Evolutionary conservation across 2,329 filamentous ascomycete genomes (phyloP).

Genomic region (Metarhizium anisopliae): DNA sequence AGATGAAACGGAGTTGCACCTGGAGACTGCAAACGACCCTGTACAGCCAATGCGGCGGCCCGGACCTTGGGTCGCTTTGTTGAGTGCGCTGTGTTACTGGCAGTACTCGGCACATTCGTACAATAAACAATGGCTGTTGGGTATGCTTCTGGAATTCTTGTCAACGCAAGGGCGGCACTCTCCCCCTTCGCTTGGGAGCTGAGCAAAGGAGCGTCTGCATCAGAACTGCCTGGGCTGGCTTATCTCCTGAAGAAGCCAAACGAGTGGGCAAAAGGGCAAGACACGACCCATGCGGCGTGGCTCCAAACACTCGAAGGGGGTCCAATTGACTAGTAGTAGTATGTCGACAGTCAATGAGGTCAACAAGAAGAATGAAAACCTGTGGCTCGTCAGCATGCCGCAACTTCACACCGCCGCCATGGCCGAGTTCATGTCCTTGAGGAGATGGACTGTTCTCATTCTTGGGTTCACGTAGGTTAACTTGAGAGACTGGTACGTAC

Average conservation of each 20-base stretch:
- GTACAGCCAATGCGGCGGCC: neutral
- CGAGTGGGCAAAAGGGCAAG: no score
- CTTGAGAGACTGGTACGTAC: neutral
- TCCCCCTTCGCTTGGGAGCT: no score
- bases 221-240: no score
- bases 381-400: neutral
- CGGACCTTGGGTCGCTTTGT: neutral
- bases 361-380: neutral
- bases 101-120: no score
- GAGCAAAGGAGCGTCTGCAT: no score
- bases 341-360: neutral
- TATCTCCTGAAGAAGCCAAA: no score
- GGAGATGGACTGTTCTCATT: neutral
- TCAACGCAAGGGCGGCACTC: no score
- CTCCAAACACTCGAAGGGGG: neutral
- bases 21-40: neutral
- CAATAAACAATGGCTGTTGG: no score
- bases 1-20: neutral
- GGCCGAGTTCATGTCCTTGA: neutral
- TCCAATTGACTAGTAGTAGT: neutral
- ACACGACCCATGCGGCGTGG: no score
- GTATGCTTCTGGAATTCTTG: no score
- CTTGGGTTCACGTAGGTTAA: neutral
- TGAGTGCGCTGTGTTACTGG: neutral
- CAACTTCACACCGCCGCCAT: neutral